phyloP scores from a whole-genome alignment of 176 grass and related monocot genomes.

The Rhynchospora breviuscula region DNA sequence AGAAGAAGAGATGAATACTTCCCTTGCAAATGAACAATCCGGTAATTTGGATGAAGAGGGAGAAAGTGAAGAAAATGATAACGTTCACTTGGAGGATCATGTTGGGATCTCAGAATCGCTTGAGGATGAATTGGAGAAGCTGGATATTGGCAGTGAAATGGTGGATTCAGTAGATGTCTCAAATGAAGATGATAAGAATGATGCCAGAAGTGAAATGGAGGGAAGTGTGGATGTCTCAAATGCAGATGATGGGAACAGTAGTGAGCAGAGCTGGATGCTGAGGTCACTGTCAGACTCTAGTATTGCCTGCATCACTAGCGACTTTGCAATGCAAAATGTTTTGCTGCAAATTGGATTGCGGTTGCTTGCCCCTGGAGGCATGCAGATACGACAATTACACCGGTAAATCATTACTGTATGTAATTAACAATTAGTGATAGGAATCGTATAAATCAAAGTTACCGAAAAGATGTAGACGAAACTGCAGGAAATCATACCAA shows the following conservation, averaged over 20 bases:
- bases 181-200: constrained; percentile 44
- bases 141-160: constrained; percentile 2
- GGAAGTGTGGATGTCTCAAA: constrained; percentile 33
- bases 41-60: constrained; percentile 8
- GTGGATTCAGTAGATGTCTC: constrained; percentile 32
- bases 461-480: neutral
- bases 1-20: constrained; percentile 30
- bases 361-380: constrained; percentile 81
- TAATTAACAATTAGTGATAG: neutral
- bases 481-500: neutral
- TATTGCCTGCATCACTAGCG: constrained; percentile 80
- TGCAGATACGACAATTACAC: constrained; percentile 87
- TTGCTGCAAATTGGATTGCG: constrained; percentile 90
- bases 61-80: constrained; percentile 11
- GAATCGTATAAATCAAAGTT: neutral
- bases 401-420: constrained; percentile 34
- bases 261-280: constrained; percentile 79
- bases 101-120: neutral
- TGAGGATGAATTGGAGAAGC: constrained; percentile 1
- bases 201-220: constrained; percentile 41
- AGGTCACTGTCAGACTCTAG: constrained; percentile 92
- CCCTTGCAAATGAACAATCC: constrained; percentile 12
- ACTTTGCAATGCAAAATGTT: constrained; percentile 99
- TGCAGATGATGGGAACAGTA: constrained; percentile 45
- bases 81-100: neutral